phyloP scores from a whole-genome alignment of 306 rosid genomes.

The Castanea crenata region DNA sequence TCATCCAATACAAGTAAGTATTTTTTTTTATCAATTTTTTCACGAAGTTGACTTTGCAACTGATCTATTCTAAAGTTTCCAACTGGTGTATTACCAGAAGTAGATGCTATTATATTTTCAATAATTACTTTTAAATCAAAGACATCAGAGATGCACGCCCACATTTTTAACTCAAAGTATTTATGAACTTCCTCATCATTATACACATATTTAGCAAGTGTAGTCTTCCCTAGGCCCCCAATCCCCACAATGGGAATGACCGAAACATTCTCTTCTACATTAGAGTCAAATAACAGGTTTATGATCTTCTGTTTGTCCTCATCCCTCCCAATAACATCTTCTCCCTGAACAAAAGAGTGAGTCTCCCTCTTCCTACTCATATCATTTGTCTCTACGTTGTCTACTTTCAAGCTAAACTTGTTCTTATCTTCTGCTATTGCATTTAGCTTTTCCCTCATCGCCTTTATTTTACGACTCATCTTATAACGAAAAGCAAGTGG shows the following conservation, averaged over 20 bases:
- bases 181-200: constrained; percentile 15
- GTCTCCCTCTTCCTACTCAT: no score
- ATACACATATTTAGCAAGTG: constrained; percentile 39
- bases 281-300: neutral
- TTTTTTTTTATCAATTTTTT: constrained; percentile 14
- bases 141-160: no score
- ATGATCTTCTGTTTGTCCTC: constrained; percentile 4
- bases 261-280: constrained; percentile 20
- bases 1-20: constrained; percentile 44
- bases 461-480: no score
- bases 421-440: no score
- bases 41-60: constrained; percentile 4
- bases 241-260: constrained; percentile 39
- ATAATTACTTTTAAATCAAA: neutral
- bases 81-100: neutral
- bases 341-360: no score
- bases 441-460: no score
- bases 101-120: constrained; percentile 20
- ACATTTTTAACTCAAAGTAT: constrained; percentile 18
- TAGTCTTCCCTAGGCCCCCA: constrained; percentile 50
- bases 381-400: no score
- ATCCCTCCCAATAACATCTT: constrained; percentile 34
- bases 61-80: constrained; percentile 10
- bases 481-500: no score
- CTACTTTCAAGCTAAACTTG: no score